Evolutionary conservation across 768 basidiomycete genomes (phyloP), one percentile per base, ranked within the genome.

Genomic region (Auricularia auricula-judae): DNA sequence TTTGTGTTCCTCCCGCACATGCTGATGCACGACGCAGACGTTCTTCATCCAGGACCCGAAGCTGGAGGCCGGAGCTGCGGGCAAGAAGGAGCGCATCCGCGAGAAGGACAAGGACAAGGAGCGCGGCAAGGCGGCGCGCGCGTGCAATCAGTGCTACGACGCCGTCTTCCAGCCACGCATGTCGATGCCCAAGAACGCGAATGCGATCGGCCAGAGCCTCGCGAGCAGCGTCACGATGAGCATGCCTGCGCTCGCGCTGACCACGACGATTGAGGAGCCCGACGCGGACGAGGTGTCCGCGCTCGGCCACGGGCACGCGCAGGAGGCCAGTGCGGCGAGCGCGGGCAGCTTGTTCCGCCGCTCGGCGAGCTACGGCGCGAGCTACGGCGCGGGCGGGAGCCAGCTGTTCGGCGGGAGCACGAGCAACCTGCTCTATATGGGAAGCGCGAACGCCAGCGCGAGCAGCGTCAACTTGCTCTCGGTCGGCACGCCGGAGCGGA

Each of bases 101-200:
- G 39, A 42, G 7, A 51, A 51, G 47, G 47, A 51, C 8, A 51
- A 51, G 47, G 47, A 51, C 18, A 51, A 51, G 47, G 47, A 51
- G 18, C 47, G 18, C 33, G 75, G 72, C 77, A 84, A 88, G 70
- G 79, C 89, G 44, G 87, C 90, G 1, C 82, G 93, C 3, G 87
- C 92, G 5, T 96, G 93, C 72, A 86, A 91, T 64, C 82, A 87
- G 1, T 96, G 93, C 74, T 96, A 87, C 70, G 89, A 91, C 67
- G 82, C 87, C 12, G 88, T 94, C 18, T 96, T 96, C 56, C 56
- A 59, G 23, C 56, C 56, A 5, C 47, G 47, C 47, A 8, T 18
- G 53, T 8, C 29, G n/a, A 54, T 7, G 29, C 7, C 11, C 18
- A 54, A 29, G 29, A 29, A 18, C 53, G n/a, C 53, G n/a, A 42